Base-by-base conservation (phyloP, 2,329 filamentous ascomycete species). In the Cladosporium sp. region DNA sequence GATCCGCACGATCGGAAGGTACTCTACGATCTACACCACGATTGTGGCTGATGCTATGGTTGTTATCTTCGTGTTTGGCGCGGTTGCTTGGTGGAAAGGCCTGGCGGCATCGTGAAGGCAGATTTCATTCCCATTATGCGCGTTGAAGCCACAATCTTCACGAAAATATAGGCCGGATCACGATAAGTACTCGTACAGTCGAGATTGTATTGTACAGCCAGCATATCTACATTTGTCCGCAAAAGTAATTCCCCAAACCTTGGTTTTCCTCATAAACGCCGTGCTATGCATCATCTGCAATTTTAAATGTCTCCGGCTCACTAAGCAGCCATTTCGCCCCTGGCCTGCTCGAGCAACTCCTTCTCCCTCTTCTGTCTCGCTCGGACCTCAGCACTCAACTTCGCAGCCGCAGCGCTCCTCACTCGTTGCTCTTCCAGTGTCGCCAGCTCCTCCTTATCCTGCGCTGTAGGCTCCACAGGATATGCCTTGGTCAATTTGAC, bases 1-100 rank as follows among this genome's bases (percentile, higher is more conserved):
- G 63, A 67, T 87, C 16, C 75, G 78, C 62, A 74, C 84, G 28
- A 75, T 74, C 35, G 73, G 85, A 63, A 74, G 83, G 58, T 91
- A 90, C 66, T 78, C 77, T 14, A 80, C 84, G 66, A 87, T 91
- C 51, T 85, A 86, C 59, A 80, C 77, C 50, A 88, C 86, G 4
- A 81, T 91, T 19, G 78, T 85, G 63, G 77, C 77, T 32, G 87
- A 92, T 67, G 82, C 87, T n/a, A 74, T 90, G 73, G 81, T 86
- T 1, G 82, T 86, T 55, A 78, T 91, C 8, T 92, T 91, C 69
- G 84, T 91, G 48, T 68, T 92, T 57, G 87, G 86, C 10, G 74
- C 77, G 9, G 63, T 75, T 43, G 72, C 71, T 46, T 78, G 74
- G 74, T 78, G 73, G 73, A 71, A 67, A 14, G 49, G 51, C 16